Evolutionary conservation across 352 stramenopile species (phyloP).

Genomic region (Globisporangium yorkense): DNA sequence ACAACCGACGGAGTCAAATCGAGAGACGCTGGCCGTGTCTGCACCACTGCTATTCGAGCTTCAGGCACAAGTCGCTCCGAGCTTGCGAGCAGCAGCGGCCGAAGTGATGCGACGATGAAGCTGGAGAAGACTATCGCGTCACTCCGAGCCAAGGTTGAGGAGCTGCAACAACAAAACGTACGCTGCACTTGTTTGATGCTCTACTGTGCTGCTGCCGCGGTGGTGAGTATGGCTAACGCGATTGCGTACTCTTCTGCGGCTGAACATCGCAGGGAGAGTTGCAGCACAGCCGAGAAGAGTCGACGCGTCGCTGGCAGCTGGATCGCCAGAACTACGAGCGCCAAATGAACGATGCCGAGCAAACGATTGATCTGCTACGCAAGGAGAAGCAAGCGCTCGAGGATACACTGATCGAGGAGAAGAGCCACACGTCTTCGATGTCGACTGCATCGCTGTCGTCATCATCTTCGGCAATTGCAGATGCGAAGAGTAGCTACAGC

Average conservation of each 20-base stretch:
- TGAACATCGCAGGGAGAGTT: constrained; percentile 41
- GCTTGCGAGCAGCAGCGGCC: constrained; percentile 7
- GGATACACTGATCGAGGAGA: constrained; percentile 45
- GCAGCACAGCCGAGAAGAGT: constrained; percentile 52
- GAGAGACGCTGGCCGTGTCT: not conserved
- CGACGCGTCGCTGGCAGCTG: constrained; percentile 52
- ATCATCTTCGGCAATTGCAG: not conserved
- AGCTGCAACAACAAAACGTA: constrained; percentile 76
- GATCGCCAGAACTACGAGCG: constrained; percentile 68
- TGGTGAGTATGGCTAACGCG: not conserved
- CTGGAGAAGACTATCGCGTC: constrained; percentile 53
- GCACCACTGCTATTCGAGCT: not conserved
- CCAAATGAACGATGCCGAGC: constrained; percentile 55
- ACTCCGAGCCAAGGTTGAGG: constrained; percentile 54
- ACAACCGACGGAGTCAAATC: not conserved
- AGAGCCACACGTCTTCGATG: constrained; percentile 1
- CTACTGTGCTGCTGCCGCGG: not conserved
- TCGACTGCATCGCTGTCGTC: not conserved
- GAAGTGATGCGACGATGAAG: constrained; percentile 27
- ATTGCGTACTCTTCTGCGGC: not conserved
- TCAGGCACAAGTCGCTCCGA: not conserved
- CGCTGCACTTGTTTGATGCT: constrained; percentile 4
- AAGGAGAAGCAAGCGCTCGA: constrained; percentile 53
- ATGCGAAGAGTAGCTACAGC: constrained; percentile 5
- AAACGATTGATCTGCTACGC: constrained; percentile 47